phyloP scores from a whole-genome alignment of 2,329 filamentous ascomycete species.

The Sarocladium brachiariae region DNA sequence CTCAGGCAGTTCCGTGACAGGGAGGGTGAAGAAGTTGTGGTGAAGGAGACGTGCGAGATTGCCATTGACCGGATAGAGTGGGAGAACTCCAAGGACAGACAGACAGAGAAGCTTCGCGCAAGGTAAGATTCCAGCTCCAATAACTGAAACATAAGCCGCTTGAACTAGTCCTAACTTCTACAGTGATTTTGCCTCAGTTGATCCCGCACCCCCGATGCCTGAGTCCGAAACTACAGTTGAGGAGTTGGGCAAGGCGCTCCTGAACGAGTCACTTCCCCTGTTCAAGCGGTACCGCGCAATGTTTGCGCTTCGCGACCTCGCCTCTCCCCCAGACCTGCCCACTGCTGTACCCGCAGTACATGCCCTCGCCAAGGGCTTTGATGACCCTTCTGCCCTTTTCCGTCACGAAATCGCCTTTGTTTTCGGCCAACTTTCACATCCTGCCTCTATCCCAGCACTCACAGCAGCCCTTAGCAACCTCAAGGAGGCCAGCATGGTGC shows the following conservation, averaged over 20 bases:
- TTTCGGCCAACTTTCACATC: conserved; percentile 92
- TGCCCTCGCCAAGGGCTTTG: conserved; percentile 77
- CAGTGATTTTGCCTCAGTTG: conserved; percentile 92
- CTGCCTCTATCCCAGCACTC: conserved; percentile 90
- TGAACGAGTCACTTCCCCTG: conserved; percentile 72
- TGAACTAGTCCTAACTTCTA: conserved; percentile 22
- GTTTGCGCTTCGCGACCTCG: conserved; percentile 93
- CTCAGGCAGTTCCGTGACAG: conserved; percentile 70
- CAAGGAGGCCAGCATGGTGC: conserved; percentile 89
- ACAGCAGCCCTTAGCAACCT: conserved; percentile 69
- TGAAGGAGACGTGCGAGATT: conserved; percentile 96
- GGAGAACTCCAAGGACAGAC: conserved; percentile 70
- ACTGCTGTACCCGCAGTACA: conserved; percentile 83
- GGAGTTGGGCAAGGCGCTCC: conserved; percentile 66
- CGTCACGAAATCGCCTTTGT: conserved; percentile 98
- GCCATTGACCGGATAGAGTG: conserved; percentile 90
- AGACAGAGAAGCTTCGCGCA: conserved; percentile 69
- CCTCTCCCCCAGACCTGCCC: conserved; percentile 83
- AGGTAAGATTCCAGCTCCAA: conserved; percentile 50
- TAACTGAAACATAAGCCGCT: conserved; percentile 10
- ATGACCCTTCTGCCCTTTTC: conserved; percentile 85
- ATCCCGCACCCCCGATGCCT: conserved; percentile 85
- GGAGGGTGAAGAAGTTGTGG: conserved; percentile 65
- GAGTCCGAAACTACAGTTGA: conserved; percentile 63
- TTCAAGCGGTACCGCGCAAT: conserved; percentile 96